Conservation (phyloP, 1,284 basidiomycete species). For the Xanthoconium separans region DNA sequence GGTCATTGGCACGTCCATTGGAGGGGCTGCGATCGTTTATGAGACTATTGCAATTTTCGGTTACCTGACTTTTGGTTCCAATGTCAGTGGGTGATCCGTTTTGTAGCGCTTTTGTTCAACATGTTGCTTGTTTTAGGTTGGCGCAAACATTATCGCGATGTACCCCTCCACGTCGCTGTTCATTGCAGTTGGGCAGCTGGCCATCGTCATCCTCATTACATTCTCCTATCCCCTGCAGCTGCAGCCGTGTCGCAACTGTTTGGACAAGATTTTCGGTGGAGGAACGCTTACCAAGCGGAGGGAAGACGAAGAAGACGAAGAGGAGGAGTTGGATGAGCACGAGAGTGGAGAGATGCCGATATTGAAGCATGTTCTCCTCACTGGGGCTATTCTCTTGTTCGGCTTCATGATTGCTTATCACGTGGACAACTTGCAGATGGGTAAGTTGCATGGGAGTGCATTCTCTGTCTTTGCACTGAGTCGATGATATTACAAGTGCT, state of each 20-base stretch:
- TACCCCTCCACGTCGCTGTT: slow-evolving; percentile 93
- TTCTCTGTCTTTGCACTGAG: slow-evolving; percentile 15
- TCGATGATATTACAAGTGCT: slow-evolving; percentile 55
- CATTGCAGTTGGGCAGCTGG: slow-evolving; percentile 90
- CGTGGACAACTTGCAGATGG: slow-evolving; percentile 81
- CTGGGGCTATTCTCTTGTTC: slow-evolving; percentile 65
- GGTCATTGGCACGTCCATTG: slow-evolving; percentile 86
- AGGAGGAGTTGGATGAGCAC: slow-evolving; percentile 51
- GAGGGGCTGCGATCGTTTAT: slow-evolving; percentile 75
- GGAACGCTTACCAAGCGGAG: slow-evolving; percentile 34
- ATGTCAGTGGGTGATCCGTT: slow-evolving; percentile 41
- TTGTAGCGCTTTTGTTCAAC: slow-evolving; percentile 6
- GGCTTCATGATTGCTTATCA: slow-evolving; percentile 82
- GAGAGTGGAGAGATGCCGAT: slow-evolving; percentile 63
- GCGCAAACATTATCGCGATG: slow-evolving; percentile 92
- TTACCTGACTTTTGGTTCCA: slow-evolving; percentile 93
- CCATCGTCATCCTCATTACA: slow-evolving; percentile 87
- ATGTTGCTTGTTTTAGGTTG: slow-evolving; percentile 51
- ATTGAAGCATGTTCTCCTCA: slow-evolving; percentile 75
- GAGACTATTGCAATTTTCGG: slow-evolving; percentile 86
- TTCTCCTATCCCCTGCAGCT: slow-evolving; percentile 94
- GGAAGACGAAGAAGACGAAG: slow-evolving; percentile 46
- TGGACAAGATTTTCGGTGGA: slow-evolving; percentile 84
- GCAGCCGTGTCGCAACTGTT: slow-evolving; percentile 89
- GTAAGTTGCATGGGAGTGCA: slow-evolving; percentile 44